Evolutionary conservation across 768 basidiomycete genomes (phyloP).

Genomic region (Tremella yokohamensis): DNA sequence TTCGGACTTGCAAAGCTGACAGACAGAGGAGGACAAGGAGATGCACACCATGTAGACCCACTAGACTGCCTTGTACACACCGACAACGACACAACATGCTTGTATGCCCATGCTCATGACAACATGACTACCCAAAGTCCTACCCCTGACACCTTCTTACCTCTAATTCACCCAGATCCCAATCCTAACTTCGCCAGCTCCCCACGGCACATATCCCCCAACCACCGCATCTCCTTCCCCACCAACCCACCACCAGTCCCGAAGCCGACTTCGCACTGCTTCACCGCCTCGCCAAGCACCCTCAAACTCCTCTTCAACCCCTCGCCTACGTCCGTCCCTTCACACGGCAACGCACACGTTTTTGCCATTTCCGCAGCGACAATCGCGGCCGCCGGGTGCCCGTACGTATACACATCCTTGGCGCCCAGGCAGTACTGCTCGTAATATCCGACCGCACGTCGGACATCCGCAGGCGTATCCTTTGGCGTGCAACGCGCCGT

Average conservation of each 20-base stretch:
- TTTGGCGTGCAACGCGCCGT: not conserved
- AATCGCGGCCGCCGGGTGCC: slow-evolving; percentile 74
- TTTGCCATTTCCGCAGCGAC: slow-evolving; percentile 77
- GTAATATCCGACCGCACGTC: not conserved
- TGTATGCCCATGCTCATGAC: not conserved
- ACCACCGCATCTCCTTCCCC: slow-evolving; percentile 62
- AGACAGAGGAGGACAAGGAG: slow-evolving; percentile 32
- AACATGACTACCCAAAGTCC: slow-evolving; percentile 1
- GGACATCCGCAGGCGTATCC: not conserved
- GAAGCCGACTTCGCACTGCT: slow-evolving; percentile 68
- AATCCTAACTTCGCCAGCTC: slow-evolving; percentile 59
- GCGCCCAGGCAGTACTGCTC: slow-evolving; percentile 53
- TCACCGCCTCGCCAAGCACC: slow-evolving; percentile 61
- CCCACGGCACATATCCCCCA: slow-evolving; percentile 63
- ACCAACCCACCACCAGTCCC: slow-evolving; percentile 68
- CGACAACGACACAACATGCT: not conserved
- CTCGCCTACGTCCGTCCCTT: slow-evolving; percentile 52
- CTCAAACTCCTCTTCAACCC: slow-evolving; percentile 52
- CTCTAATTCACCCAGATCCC: not conserved
- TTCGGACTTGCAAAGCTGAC: not conserved
- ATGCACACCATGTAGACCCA: slow-evolving; percentile 18
- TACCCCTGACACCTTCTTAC: not conserved
- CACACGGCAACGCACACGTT: slow-evolving; percentile 55
- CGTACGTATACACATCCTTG: slow-evolving; percentile 57
- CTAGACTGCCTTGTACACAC: not conserved